These are phyloP conservation scores for Elaeis oleifera DNA, from an alignment of 202 grass and related monocot genomes.

Conservation along the genomic window DNA sequence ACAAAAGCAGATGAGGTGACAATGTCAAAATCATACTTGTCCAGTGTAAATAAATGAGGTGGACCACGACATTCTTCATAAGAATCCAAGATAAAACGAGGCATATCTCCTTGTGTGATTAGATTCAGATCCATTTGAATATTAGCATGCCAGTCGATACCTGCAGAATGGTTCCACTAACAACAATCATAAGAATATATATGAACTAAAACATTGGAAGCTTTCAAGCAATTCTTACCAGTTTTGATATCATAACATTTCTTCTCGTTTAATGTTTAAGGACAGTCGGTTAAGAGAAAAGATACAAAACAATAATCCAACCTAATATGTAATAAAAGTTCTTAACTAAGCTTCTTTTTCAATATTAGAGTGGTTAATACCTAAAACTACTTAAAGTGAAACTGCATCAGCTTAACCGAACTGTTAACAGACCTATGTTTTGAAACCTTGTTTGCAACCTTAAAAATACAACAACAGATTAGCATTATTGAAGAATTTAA, in stretches of 20 bases:
- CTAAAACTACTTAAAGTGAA: no score
- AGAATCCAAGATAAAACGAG: conserved; percentile 92
- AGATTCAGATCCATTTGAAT: conserved; percentile 82
- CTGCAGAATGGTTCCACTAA: conserved; percentile 31
- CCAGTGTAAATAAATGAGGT: conserved; percentile 77
- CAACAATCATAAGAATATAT: conserved; percentile 12
- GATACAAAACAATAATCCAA: no score
- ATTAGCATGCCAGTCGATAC: conserved; percentile 65
- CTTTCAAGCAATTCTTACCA: no score
- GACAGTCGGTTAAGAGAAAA: no score
- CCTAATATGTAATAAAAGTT: conserved; percentile 10
- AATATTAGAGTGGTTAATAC: no score
- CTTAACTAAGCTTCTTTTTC: no score
- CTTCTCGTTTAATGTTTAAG: no score
- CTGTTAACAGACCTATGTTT: background rate
- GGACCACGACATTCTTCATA: conserved; percentile 95
- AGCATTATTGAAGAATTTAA: background rate
- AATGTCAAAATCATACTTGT: conserved; percentile 54
- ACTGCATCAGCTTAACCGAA: no score
- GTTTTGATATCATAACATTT: no score
- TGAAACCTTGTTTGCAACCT: background rate
- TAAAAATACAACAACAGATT: no score
- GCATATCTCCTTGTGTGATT: conserved; percentile 94
- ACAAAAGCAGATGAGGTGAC: background rate
- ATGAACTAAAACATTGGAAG: no score